Percentiles rank a stretch among this genome's conserved stretches.
Conservation (phyloP, 2,329 filamentous ascomycete genomes). For the Cryoendolithus antarcticus region DNA sequence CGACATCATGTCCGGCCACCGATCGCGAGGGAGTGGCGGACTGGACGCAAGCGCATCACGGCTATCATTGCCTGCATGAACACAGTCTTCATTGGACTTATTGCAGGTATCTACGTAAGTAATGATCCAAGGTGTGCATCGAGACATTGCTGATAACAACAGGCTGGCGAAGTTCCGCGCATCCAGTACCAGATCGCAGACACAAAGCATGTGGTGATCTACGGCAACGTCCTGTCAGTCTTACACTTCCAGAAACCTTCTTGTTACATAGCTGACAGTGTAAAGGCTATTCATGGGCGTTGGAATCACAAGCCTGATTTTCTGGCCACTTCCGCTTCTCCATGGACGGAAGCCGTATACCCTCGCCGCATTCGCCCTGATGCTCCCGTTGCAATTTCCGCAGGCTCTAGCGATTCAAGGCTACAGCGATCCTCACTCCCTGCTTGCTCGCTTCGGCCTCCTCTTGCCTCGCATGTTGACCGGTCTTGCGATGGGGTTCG, state of each 20-base stretch:
- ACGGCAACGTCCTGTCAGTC: constrained; percentile 55
- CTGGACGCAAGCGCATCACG: constrained; percentile 53
- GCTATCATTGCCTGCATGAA: constrained; percentile 60
- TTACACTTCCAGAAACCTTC: constrained; percentile 35
- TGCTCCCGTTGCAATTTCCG: constrained; percentile 62
- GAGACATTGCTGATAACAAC: background rate
- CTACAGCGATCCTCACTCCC: constrained; percentile 43
- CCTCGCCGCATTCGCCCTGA: constrained; percentile 53
- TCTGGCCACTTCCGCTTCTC: constrained; percentile 62
- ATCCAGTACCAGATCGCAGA: constrained; percentile 69
- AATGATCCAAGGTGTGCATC: background rate
- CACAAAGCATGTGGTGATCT: constrained; percentile 51
- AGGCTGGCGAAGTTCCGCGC: constrained; percentile 61
- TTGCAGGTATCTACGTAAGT: constrained; percentile 57
- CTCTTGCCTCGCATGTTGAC: constrained; percentile 53
- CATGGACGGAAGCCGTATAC: constrained; percentile 70
- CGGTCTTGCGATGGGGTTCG: constrained; percentile 59
- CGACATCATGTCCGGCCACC: constrained; percentile 45
- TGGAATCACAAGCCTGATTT: constrained; percentile 55
- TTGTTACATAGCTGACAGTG: constrained; percentile 28
- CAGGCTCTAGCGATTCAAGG: constrained; percentile 55
- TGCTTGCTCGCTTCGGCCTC: constrained; percentile 47
- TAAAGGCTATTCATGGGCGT: constrained; percentile 53
- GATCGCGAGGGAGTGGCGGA: constrained; percentile 61
- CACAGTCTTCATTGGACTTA: constrained; percentile 56